Percentiles rank a stretch among this genome's conserved stretches.
Evolutionary conservation across 352 stramenopile species (phyloP).

Genomic region (Aphanomyces stellatus): DNA sequence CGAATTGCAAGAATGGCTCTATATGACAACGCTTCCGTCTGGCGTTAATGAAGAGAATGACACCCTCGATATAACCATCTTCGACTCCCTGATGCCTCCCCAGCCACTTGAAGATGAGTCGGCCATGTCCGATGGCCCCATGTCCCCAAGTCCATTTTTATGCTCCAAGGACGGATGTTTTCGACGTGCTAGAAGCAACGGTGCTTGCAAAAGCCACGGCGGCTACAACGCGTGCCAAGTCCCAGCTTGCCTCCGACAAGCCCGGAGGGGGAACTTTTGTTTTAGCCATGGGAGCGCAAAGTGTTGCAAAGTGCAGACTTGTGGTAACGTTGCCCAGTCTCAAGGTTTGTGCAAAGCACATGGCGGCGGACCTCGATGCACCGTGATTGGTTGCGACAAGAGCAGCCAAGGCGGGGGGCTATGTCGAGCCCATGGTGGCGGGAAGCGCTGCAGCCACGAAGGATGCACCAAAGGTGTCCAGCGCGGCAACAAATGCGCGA

Average conservation of each 20-base stretch:
- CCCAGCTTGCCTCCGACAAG: constrained; percentile 74
- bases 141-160: too few species aligned
- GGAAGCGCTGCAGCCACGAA: constrained; percentile 6
- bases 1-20: too few species aligned
- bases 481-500: constrained; percentile 64
- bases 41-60: too few species aligned
- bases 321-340: constrained; percentile 6
- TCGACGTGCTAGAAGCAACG: too few species aligned
- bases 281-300: constrained; percentile 78
- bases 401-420: background rate
- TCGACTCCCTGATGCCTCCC: too few species aligned
- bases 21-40: too few species aligned
- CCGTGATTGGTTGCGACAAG: background rate
- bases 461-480: constrained; percentile 2
- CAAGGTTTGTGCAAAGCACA: constrained; percentile 14
- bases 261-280: constrained; percentile 78
- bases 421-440: constrained; percentile 7
- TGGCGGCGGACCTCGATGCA: background rate
- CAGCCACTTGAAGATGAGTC: too few species aligned
- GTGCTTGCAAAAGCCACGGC: constrained; percentile 82
- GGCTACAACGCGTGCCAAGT: constrained; percentile 75
- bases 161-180: too few species aligned
- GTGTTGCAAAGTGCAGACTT: constrained; percentile 28
- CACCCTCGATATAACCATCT: too few species aligned
- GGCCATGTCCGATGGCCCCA: too few species aligned